Evolutionary conservation across 1,284 basidiomycete species (phyloP).

Genomic region (Leccinum insolens): DNA sequence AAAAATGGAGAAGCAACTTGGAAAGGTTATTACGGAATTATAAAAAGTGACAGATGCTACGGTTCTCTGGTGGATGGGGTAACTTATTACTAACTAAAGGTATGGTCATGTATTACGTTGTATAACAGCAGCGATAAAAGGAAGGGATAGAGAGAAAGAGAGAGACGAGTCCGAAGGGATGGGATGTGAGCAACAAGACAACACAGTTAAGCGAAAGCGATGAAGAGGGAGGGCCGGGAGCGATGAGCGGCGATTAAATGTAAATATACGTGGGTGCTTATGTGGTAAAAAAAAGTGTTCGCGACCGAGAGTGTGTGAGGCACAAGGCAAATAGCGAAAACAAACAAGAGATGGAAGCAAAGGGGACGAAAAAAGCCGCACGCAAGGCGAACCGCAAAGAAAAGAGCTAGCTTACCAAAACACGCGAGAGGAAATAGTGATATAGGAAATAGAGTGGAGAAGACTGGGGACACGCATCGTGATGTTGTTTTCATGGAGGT

Average conservation of each 20-base stretch:
- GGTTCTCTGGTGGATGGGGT: slow-evolving; percentile 1
- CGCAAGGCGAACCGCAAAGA: slow-evolving; percentile 3
- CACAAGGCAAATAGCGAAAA: slow-evolving; percentile 6
- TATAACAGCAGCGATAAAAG: neutral
- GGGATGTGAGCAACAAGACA: slow-evolving; percentile 20
- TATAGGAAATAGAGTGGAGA: neutral
- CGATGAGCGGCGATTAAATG: slow-evolving; percentile 23
- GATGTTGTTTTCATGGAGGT: slow-evolving; percentile 25
- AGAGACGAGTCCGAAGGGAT: neutral
- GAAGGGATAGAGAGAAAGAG: neutral
- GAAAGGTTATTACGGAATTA: neutral
- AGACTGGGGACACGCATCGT: slow-evolving; percentile 19
- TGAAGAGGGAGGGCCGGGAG: neutral
- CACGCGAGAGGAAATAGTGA: neutral
- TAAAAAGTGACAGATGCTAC: neutral
- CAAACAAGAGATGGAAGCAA: neutral
- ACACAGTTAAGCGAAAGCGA: slow-evolving; percentile 26
- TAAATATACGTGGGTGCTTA: slow-evolving; percentile 6
- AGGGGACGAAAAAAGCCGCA: neutral
- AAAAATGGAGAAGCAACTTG: neutral
- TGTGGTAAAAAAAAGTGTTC: slow-evolving; percentile 13
- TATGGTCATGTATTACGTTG: slow-evolving; percentile 1
- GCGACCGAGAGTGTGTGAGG: neutral
- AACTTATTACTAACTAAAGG: neutral
- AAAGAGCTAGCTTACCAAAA: neutral